Evolutionary conservation across 1,284 basidiomycete species (phyloP).

Genomic region (Crepidotus sp.): DNA sequence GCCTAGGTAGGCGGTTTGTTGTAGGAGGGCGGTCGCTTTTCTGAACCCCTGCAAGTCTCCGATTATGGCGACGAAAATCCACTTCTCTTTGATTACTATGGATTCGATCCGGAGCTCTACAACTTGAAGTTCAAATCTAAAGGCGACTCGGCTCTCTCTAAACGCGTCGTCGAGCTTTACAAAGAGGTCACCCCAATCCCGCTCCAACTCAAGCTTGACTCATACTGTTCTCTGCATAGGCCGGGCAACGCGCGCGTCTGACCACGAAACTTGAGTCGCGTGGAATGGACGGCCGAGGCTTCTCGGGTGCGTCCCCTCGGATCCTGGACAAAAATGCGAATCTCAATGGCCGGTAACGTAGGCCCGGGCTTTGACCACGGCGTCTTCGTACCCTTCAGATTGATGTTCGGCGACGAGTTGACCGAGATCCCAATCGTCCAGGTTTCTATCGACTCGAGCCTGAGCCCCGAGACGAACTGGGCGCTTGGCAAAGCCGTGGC

Average conservation of each 20-base stretch:
- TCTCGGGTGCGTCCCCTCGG: slow-evolving; percentile 20
- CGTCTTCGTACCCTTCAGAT: slow-evolving; percentile 66
- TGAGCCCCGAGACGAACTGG: slow-evolving; percentile 59
- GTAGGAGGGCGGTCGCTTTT: too few species aligned
- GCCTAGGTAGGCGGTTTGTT: slow-evolving; percentile 3
- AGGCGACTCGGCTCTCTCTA: slow-evolving; percentile 34
- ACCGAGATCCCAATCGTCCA: slow-evolving; percentile 56
- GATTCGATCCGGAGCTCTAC: slow-evolving; percentile 52
- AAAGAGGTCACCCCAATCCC: slow-evolving; percentile 21
- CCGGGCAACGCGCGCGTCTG: slow-evolving; percentile 48
- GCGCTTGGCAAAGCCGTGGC: slow-evolving; percentile 53
- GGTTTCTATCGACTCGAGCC: slow-evolving; percentile 57
- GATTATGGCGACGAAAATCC: slow-evolving; percentile 45
- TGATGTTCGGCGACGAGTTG: slow-evolving; percentile 66
- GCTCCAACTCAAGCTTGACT: background rate
- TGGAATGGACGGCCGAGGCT: slow-evolving; percentile 62
- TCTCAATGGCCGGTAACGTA: background rate
- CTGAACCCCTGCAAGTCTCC: slow-evolving; percentile 1
- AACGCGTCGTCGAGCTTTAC: slow-evolving; percentile 52
- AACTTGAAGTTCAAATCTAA: slow-evolving; percentile 53
- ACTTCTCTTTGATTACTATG: slow-evolving; percentile 65
- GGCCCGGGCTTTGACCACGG: slow-evolving; percentile 64
- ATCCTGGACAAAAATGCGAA: too few species aligned
- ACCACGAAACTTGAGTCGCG: slow-evolving; percentile 44
- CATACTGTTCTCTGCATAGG: slow-evolving; percentile 21